Base-by-base conservation (phyloP, 2,329 filamentous ascomycete species). In the Penicillium sp. region DNA sequence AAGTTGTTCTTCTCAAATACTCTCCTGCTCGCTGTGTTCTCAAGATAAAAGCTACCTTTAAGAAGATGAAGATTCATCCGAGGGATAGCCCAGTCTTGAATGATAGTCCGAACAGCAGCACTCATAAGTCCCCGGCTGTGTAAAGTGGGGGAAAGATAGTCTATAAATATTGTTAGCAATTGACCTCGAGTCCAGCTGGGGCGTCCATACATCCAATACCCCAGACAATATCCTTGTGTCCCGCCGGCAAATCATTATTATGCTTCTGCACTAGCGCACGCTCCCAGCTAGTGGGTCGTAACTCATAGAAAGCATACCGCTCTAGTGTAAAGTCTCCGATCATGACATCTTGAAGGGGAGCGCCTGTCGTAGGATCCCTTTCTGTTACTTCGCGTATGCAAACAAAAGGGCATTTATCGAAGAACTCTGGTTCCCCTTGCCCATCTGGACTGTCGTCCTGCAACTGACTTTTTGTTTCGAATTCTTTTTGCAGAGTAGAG, bases 121-220 rank as follows among this genome's bases (percentile, higher is more conserved):
- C 61, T 61, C 69, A 70, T 71, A 28, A 72, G 66, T 7, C 69
- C 69, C n/a, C 56, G 57, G 1, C 66, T 60, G 19, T 72, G 68
- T 44, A 69, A 58, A 19, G 61, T 50, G 1, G 69, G 59, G 4
- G 61, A 43, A 7, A 71, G 60, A 30, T 56, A 65, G 46, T 65
- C 67, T 68, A 31, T 38, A 5, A 14, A 53, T 5, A n/a, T 30
- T 14, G 17, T 47, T 6, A 47, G 35, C n/a, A 17, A 30, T 22
- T 17, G 7, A 33, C 10, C 37, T 28, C 16, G 6, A 40, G 12
- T 17, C 25, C 6, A 12, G 9, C 7, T 22, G 25, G 33, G 12
- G 11, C 19, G 10, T 9, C 45, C 57, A 19, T 61, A 69, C 65
- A 58, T 40, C 64, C 67, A 31, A 69, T 17, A 12, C 50, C 48